Percentiles rank a stretch among this genome's conserved stretches.
phyloP scores from a whole-genome alignment of 345 rosid genomes.

The Eucalyptus regnans region DNA sequence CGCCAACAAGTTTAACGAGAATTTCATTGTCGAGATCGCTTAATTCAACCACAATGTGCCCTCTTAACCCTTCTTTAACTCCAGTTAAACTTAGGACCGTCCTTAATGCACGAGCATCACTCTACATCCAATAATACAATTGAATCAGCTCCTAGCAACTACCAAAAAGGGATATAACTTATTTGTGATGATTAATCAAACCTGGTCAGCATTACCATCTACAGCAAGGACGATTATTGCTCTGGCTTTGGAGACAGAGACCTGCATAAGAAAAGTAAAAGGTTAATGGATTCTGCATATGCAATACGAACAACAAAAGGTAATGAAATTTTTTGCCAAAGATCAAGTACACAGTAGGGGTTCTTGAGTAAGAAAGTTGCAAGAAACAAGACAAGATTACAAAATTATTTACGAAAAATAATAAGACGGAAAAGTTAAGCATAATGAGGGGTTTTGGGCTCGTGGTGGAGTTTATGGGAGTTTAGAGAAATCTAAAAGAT shows the following conservation, averaged over 20 bases:
- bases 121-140: slow-evolving; percentile 15
- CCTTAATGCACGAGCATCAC: slow-evolving; percentile 77
- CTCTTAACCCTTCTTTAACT: slow-evolving; percentile 62
- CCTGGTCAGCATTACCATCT: slow-evolving; percentile 87
- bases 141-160: background rate
- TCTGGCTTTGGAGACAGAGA: slow-evolving; percentile 71
- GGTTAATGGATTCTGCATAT: background rate
- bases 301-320: background rate
- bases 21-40: slow-evolving; percentile 75
- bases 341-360: background rate
- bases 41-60: slow-evolving; percentile 69
- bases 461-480: background rate
- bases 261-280: slow-evolving; percentile 15
- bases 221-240: slow-evolving; percentile 66
- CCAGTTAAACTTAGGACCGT: slow-evolving; percentile 70
- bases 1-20: slow-evolving; percentile 73
- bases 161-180: background rate
- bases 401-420: background rate
- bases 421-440: background rate
- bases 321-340: background rate
- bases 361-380: background rate
- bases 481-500: background rate
- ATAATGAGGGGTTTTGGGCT: background rate
- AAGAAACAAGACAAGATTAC: background rate
- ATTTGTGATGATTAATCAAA: slow-evolving; percentile 7